Evolutionary conservation across 352 stramenopile species (phyloP).

Genomic region (Phytophthora pluvialis): DNA sequence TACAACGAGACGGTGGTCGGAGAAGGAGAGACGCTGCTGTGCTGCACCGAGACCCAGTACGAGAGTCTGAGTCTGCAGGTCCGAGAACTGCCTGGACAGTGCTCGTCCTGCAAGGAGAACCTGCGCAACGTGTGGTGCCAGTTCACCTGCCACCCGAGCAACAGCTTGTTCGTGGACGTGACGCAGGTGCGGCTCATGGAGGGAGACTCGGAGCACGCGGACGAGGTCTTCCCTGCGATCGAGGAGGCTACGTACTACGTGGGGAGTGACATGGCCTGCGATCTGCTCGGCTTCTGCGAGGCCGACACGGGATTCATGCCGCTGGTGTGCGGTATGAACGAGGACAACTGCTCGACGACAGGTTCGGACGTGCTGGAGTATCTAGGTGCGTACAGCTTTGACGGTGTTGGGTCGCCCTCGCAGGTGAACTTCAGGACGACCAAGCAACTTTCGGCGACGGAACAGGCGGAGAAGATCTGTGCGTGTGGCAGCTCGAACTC

Average conservation of each 20-base stretch:
- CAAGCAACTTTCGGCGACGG: constrained; percentile 42
- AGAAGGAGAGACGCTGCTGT: constrained; percentile 61
- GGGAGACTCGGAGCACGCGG: constrained; percentile 50
- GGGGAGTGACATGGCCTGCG: constrained; percentile 64
- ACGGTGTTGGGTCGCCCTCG: constrained; percentile 62
- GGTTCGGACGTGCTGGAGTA: constrained; percentile 57
- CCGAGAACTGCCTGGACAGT: constrained; percentile 61
- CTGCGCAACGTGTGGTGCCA: constrained; percentile 84
- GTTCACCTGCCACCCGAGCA: constrained; percentile 80
- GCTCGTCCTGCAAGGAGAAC: constrained; percentile 76
- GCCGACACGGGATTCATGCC: constrained; percentile 56
- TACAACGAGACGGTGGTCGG: constrained; percentile 66
- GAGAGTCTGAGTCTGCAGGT: constrained; percentile 62
- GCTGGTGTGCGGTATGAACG: constrained; percentile 49
- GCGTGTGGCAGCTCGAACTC: constrained; percentile 37
- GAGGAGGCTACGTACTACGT: constrained; percentile 78
- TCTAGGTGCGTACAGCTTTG: constrained; percentile 75
- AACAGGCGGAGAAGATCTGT: constrained; percentile 61
- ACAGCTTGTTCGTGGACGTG: constrained; percentile 79
- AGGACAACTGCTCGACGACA: constrained; percentile 62
- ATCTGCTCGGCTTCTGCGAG: constrained; percentile 79
- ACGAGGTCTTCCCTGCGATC: constrained; percentile 68
- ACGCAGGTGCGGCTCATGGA: constrained; percentile 68
- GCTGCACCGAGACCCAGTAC: constrained; percentile 85
- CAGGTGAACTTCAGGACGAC: constrained; percentile 81